Evolutionary conservation across 495 filamentous ascomycete genomes (phyloP), one percentile per base, ranked within the genome.

Genomic region (Xylaria nigripes): DNA sequence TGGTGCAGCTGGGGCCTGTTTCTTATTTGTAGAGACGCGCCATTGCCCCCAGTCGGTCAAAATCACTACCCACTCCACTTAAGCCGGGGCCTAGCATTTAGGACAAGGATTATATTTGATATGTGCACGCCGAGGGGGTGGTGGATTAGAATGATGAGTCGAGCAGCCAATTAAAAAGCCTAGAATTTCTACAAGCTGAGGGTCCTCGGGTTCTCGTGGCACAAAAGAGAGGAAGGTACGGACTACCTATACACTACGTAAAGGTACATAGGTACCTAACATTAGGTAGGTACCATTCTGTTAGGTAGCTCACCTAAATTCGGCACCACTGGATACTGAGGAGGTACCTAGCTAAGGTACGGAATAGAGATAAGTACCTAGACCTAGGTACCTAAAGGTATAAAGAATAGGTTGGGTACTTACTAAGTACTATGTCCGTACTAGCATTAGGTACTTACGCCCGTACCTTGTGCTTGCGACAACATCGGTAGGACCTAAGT

Each of bases 21-120:
- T 71, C 62, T 67, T 71, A 71, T 73, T 72, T 72, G 71, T 71
- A 72, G 61, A 63, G 44, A 60, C 55, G 54, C 54, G 54, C 54
- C 48, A 41, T 41, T 41, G 45, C 48, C 29, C 48, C 62, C 54
- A 53, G 55, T 65, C 64, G 64, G 59, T 58, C 64, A 50, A 51
- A 57, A 57, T 57, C 54, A 57, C 54, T 49, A 48, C 27, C 41
- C 47, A 45, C 54, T 51, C 48, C 53, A 56, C 53, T 23, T 21
- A 8, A 19, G 15, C 36, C 41, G 23, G 42, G 36, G 48, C 24
- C 45, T 29, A 55, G 45, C 43, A 55, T 30, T 22, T 42, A 36
- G 45, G 47, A 56, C 47, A 40, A 50, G 54, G 47, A 12, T 24
- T 40, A 22, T n/a, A n/a, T n/a, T 34, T 41, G 41, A 16, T 42